Evolutionary conservation across 345 rosid genomes (phyloP), one percentile per base, ranked within the genome.

Genomic region (Kandelia obovata): DNA sequence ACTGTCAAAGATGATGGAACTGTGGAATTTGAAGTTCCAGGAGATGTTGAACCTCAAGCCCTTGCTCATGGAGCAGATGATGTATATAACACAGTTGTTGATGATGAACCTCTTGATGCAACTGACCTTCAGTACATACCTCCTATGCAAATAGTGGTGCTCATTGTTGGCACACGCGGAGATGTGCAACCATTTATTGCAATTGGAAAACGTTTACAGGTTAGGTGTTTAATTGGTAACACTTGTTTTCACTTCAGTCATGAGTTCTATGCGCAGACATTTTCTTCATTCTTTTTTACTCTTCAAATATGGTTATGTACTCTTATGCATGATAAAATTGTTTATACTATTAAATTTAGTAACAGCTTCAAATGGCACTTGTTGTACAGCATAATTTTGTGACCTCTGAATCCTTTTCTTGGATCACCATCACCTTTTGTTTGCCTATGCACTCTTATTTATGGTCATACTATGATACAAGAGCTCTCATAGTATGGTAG

Each of bases 1-100:
- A 95, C 98, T 16, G 94, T 95, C 68, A 92, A 92, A 83, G 85
- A 88, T 83, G 85, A 95, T 78, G 99, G 99, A 69, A 96, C 99
- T 2, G 97, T 96, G 58, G 99, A 85, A 66, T 85, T 96, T 81
- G 89, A 89, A 71, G 86, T 96, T 71, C 92, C 98, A 46, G 90
- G 78, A 47, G 92, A 92, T 82, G 88, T 86, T 73, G 90, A 83
- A 73, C 81, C 86, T 7, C 87, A 77, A 62, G 70, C 72, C 76
- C 74, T 81, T 81, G 73, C 51, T 62, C 73, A 66, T 67, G 69
- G 77, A 62, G 64, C 71, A 16, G 79, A 79, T 34, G 88, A 75
- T 53, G 53, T 46, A 17, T 58, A 58, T 71, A 71, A 75, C 59
- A 82, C 81, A 71, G 82, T 61, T 72, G 81, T 58, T 57, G 80